Evolutionary conservation across 805 yeast species (phyloP).

Genomic region (Lachancea mirantina): DNA sequence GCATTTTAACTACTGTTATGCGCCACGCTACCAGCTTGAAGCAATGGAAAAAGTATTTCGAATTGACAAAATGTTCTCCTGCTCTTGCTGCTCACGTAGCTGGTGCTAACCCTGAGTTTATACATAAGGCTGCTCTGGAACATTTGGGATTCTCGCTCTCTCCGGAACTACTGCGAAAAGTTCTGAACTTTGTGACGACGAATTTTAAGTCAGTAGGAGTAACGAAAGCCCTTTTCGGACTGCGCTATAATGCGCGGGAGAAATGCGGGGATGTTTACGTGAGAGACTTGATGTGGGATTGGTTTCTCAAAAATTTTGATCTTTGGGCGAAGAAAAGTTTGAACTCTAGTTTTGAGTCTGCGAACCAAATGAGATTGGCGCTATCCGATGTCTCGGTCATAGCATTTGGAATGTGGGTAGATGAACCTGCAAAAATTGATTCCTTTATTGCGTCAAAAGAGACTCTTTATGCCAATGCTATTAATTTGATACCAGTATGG

Average conservation of each 20-base stretch:
- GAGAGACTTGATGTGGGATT: slow-evolving; percentile 41
- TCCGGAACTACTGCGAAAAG: slow-evolving; percentile 41
- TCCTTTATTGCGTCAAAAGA: slow-evolving; percentile 31
- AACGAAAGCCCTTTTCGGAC: slow-evolving; percentile 54
- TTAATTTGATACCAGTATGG: slow-evolving; percentile 22
- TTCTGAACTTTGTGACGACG: slow-evolving; percentile 49
- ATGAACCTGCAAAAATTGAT: slow-evolving; percentile 23
- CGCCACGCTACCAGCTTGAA: slow-evolving; percentile 33
- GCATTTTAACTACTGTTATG: slow-evolving; percentile 39
- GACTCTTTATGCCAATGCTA: slow-evolving; percentile 26
- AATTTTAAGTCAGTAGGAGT: slow-evolving; percentile 50
- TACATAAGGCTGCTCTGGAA: slow-evolving; percentile 51
- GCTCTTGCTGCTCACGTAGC: slow-evolving; percentile 34
- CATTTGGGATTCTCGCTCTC: slow-evolving; percentile 46
- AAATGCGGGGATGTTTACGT: slow-evolving; percentile 8
- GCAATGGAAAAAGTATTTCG: slow-evolving; percentile 54
- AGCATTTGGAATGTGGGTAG: slow-evolving; percentile 30
- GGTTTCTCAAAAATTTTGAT: slow-evolving; percentile 50
- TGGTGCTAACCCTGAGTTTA: slow-evolving; percentile 11
- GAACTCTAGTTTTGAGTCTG: slow-evolving; percentile 39
- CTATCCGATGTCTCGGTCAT: slow-evolving; percentile 33
- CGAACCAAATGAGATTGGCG: slow-evolving; percentile 41
- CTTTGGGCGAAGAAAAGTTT: slow-evolving; percentile 44
- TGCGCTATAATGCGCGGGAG: slow-evolving; percentile 33
- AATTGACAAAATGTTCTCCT: slow-evolving; percentile 44